These are phyloP conservation scores for Penicillium sp. DNA, from an alignment of 2,329 filamentous ascomycete genomes.

Conservation along the genomic window DNA sequence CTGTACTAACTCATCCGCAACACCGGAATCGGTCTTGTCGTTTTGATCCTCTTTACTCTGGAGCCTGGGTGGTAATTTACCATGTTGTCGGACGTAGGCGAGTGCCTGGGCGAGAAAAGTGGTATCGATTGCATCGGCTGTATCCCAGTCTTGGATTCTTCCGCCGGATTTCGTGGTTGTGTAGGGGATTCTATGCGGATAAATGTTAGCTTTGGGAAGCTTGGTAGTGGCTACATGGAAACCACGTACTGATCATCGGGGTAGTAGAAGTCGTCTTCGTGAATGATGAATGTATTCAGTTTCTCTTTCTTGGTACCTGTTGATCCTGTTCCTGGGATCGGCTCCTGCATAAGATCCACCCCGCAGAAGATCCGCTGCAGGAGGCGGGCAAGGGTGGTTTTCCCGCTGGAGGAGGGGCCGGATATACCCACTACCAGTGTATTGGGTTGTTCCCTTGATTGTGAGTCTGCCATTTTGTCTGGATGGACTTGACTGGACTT, in stretches of 20 bases:
- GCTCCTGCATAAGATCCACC: slow-evolving; percentile 3
- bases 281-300: slow-evolving; percentile 67
- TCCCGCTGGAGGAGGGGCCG: slow-evolving; percentile 88
- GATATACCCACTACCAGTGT: slow-evolving; percentile 75
- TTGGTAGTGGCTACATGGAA: background rate
- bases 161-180: slow-evolving; percentile 49
- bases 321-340: background rate
- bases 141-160: slow-evolving; percentile 87
- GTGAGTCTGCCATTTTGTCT: background rate
- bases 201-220: background rate
- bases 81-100: slow-evolving; percentile 66
- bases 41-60: slow-evolving; percentile 61
- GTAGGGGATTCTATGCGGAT: slow-evolving; percentile 41
- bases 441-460: background rate
- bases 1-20: slow-evolving; percentile 27
- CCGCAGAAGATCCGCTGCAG: slow-evolving; percentile 75
- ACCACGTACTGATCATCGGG: slow-evolving; percentile 66
- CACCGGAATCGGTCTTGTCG: slow-evolving; percentile 47
- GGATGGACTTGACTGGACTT: background rate
- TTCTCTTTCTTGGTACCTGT: background rate
- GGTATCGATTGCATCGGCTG: slow-evolving; percentile 73
- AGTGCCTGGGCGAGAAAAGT: slow-evolving; percentile 66
- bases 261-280: slow-evolving; percentile 95
- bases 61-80: slow-evolving; percentile 51
- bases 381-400: slow-evolving; percentile 86